Evolutionary conservation across 2,329 filamentous ascomycete species (phyloP).

Genomic region (Aspergillus alliaceus): DNA sequence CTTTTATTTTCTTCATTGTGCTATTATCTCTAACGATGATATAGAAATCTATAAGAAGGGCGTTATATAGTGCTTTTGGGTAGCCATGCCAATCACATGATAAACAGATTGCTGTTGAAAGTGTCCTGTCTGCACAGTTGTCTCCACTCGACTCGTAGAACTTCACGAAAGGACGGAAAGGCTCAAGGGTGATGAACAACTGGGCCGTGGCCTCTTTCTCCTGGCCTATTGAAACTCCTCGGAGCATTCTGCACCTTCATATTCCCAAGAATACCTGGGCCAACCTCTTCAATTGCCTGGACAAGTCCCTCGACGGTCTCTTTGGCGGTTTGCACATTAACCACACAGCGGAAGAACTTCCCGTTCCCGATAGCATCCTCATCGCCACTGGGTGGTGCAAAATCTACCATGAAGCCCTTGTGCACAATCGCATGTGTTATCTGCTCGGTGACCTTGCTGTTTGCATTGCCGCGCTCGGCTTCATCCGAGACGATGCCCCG

Average conservation of each 20-base stretch:
- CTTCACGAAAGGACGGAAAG: no score
- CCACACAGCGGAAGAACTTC: constrained; percentile 68
- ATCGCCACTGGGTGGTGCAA: constrained; percentile 54
- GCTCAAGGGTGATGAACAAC: constrained; percentile 26
- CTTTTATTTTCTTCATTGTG: not conserved
- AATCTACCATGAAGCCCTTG: constrained; percentile 70
- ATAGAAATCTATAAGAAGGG: constrained; percentile 1
- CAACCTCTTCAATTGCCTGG: constrained; percentile 55
- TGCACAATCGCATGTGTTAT: constrained; percentile 56
- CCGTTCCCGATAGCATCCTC: constrained; percentile 55
- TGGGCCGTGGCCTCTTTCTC: constrained; percentile 36
- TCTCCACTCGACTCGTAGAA: no score
- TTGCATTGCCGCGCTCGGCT: constrained; percentile 43
- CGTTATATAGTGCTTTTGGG: not conserved
- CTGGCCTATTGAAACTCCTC: constrained; percentile 24
- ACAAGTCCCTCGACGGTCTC: constrained; percentile 65
- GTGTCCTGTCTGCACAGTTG: no score
- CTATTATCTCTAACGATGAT: not conserved
- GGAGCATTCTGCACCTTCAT: constrained; percentile 24
- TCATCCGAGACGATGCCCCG: constrained; percentile 34
- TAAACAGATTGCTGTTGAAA: not conserved
- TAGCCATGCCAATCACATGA: not conserved
- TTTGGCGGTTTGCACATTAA: constrained; percentile 61
- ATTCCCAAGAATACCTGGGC: constrained; percentile 31
- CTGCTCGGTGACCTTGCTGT: constrained; percentile 56